Evolutionary conservation across 352 stramenopile genomes (phyloP), one percentile per base, ranked within the genome.

Genomic region (Globisporangium echinulatum): DNA sequence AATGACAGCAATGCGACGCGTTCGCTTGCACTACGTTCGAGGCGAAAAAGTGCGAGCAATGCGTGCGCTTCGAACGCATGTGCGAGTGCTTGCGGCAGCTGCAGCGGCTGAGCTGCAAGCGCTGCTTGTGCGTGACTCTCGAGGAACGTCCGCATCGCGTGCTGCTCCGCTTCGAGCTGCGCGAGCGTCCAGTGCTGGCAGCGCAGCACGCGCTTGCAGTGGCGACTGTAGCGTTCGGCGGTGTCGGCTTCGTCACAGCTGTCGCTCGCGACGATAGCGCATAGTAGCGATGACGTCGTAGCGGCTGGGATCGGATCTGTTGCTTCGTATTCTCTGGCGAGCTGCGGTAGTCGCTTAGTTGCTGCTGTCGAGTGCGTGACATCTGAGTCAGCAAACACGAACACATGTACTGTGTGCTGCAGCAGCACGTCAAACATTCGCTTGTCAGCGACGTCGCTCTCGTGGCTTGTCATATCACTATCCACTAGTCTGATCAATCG

Each of bases 11-110:
- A 33, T 10, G 25, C 15, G 10, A 37, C 13, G 37, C 8, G 43
- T 13, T 39, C 17, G 10, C 25, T 33, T 33, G 8, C 9, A 52
- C 64, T 59, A 9, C 64, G 58, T 43, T 85, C 72, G 0, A 70
- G 51, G 7, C 82, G 53, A 49, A 88, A 85, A 17, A 90, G 64
- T 49, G 84, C 82, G 40, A 88, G 56, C 49, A 90, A 61, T n/a
- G 77, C 74, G 10, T 82, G 86, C 36, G 62, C 74, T 49, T 84
- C 76, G 25, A 69, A 64, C 5, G 69, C 14, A 15, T 48, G 38
- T 25, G 59, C 61, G 40, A 58, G 25, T 48, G 5, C 33, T 40
- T 10, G 49, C 37, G 9, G 48, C 11, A 0, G 8, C 38, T 9
- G 14, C 5, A 36, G 37, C 33, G 43, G 25, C 25, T 33, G 25